Evolutionary conservation across 1,284 basidiomycete genomes (phyloP).

Genomic region (Naganishia sp.): DNA sequence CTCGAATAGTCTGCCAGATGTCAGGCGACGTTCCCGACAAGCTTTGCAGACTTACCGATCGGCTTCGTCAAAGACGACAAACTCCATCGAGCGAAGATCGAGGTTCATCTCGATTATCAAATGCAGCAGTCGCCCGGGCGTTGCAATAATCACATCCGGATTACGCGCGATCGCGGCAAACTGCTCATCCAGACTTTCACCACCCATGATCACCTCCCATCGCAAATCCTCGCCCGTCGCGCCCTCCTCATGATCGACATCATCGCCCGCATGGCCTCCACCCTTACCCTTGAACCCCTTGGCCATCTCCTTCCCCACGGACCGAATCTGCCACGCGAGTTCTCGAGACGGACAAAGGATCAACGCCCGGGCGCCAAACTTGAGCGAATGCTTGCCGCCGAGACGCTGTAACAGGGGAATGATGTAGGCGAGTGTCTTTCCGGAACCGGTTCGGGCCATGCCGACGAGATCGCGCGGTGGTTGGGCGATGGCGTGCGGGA

Average conservation of each 20-base stretch:
- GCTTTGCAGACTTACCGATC: constrained; percentile 60
- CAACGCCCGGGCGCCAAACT: constrained; percentile 82
- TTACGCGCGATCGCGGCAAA: constrained; percentile 93
- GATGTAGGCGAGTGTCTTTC: constrained; percentile 96
- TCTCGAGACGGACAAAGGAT: constrained; percentile 92
- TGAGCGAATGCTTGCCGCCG: constrained; percentile 73
- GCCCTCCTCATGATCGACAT: constrained; percentile 46
- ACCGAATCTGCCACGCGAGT: constrained; percentile 88
- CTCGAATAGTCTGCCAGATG: constrained; percentile 72
- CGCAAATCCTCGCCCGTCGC: constrained; percentile 64
- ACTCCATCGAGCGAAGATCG: constrained; percentile 83
- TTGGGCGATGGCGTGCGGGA: constrained; percentile 78
- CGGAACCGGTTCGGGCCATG: constrained; percentile 97
- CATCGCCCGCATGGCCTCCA: constrained; percentile 61
- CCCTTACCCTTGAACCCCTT: constrained; percentile 69
- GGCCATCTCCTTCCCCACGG: constrained; percentile 90
- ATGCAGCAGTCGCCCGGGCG: constrained; percentile 94
- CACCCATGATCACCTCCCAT: constrained; percentile 95
- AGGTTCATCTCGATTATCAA: constrained; percentile 96
- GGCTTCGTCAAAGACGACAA: constrained; percentile 96
- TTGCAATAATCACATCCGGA: constrained; percentile 94
- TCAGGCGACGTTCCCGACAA: not conserved
- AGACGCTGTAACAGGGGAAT: constrained; percentile 87
- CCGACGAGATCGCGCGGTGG: constrained; percentile 94
- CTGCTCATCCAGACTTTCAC: constrained; percentile 93